A percentile compares a stretch with the other conserved stretches of the same genome.
These are phyloP conservation scores for Fonsecaea erecta DNA, from an alignment of 2,329 filamentous ascomycete genomes.

Conservation along the genomic window DNA sequence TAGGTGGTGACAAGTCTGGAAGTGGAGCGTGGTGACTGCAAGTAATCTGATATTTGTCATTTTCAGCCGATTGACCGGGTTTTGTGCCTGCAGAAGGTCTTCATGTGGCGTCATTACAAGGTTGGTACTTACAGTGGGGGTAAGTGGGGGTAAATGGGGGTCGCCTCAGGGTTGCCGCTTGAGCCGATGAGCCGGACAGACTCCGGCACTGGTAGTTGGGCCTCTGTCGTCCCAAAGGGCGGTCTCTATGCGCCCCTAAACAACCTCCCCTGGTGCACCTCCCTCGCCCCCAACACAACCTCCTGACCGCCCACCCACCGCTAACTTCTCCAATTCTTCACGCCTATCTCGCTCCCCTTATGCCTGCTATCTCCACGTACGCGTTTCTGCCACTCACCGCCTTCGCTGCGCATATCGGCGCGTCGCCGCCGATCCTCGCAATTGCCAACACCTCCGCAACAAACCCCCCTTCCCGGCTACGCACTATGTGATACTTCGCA, in stretches of 20 bases:
- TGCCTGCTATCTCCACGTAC: not conserved
- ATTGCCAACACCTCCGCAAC: conserved; percentile 1
- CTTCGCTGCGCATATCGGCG: conserved; percentile 12
- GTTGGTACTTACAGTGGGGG: not conserved
- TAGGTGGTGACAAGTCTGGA: not conserved
- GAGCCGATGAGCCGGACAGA: conserved; percentile 6
- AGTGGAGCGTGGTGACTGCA: conserved; percentile 1
- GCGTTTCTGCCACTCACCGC: not conserved
- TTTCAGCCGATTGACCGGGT: not conserved
- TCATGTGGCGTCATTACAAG: not conserved
- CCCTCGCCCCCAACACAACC: not conserved
- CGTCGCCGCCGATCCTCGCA: conserved; percentile 14
- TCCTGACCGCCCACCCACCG: not conserved
- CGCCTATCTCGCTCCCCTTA: not conserved
- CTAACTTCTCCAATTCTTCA: conserved; percentile 3
- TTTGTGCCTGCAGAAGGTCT: not conserved
- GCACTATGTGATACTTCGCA: not conserved
- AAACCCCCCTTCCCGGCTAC: not conserved
- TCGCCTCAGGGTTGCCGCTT: not conserved
- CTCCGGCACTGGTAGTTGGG: not conserved
- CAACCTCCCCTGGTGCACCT: too few relatives aligned
- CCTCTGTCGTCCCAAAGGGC: not conserved
- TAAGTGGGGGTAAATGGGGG: not conserved
- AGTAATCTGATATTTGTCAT: not conserved
- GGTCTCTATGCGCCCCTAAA: not conserved